Evolutionary conservation across 768 basidiomycete genomes (phyloP), one percentile per base, ranked within the genome.

Genomic region (Suillus placidus): DNA sequence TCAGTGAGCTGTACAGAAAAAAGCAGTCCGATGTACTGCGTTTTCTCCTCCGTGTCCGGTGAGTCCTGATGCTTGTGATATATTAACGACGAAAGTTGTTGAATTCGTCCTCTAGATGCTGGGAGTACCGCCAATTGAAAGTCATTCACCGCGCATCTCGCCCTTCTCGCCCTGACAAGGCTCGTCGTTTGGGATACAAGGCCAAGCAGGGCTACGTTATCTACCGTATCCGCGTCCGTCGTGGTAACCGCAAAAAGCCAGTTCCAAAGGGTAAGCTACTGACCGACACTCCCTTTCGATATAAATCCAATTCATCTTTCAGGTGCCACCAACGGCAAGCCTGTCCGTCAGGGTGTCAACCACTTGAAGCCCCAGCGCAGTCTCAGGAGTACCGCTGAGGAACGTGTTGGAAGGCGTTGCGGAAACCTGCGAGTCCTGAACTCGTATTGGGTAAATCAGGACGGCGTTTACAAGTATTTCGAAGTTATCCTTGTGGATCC

Each of bases 371-470:
- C 87, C 86, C 97, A 98, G 83, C 90, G 97, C 68, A 88, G 95
- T 68, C 84, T 98, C 75, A 89, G 92, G 79, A 91, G 92, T 73
- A 92, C 91, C 65, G 97, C 97, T 60, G 97, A 99, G 84, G 97
- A 99, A 85, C 93, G 97, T 77, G 97, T 99, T 70, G 97, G 97
- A 68, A 89, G 87, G 76, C 88, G 96, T 71, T 99, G 97, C 76
- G 95, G 95, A 62, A 99, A 99, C 80, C 80, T 99, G 75, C 89
- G 97, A 64, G 97, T 99, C 70, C 78, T 97, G 74, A 97, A 97
- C 83, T 98, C 97, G 56, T 99, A 99, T 87, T 99, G 97, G 97
- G 83, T 99, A 76, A 99, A 99, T 82, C 95, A 97, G 82, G 95
- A 98, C 77, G 95, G 95, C 80, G 93, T 97, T 37, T 97, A 97